Conservation (phyloP, 2,329 filamentous ascomycete species). For the Trichothecium roseum region DNA sequence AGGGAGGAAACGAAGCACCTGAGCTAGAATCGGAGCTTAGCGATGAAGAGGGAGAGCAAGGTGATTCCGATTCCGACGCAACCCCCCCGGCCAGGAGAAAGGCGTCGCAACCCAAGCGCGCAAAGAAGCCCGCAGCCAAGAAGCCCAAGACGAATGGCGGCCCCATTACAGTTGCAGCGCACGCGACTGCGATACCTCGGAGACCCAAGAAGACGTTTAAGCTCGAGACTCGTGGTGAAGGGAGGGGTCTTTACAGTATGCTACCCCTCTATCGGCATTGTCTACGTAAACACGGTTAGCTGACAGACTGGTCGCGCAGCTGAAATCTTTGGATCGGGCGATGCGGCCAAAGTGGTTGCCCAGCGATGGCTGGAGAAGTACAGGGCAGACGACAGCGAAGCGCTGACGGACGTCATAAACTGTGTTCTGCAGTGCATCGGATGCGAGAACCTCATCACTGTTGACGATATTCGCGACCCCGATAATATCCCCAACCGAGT, state of each 20-base stretch:
- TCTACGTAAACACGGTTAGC: conserved; percentile 2
- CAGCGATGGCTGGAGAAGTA: conserved; percentile 51
- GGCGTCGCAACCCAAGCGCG: conserved; percentile 30
- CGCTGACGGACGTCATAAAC: conserved; percentile 54
- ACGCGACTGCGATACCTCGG: conserved; percentile 35
- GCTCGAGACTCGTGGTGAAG: conserved; percentile 39
- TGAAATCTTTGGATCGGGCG: conserved; percentile 52
- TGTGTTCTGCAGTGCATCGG: conserved; percentile 64
- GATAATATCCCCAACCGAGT: conserved; percentile 76
- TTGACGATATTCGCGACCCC: conserved; percentile 78
- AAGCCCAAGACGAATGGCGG: conserved; percentile 54
- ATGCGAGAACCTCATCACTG: conserved; percentile 67
- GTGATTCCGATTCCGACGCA: conserved; percentile 20
- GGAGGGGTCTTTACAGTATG: conserved; percentile 47
- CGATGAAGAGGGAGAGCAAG: conserved; percentile 30
- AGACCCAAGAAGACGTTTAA: conserved; percentile 46
- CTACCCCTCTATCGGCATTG: conserved; percentile 11
- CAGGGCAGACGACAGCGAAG: conserved; percentile 38
- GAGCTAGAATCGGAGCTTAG: conserved; percentile 35
- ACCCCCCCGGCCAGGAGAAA: conserved; percentile 21
- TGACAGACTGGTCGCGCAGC: conserved; percentile 32
- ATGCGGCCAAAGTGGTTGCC: conserved; percentile 45
- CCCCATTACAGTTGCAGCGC: conserved; percentile 22
- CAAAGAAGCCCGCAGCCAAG: conserved; percentile 50
- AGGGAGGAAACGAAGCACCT: conserved; percentile 35